These are phyloP conservation scores for Leersia perrieri DNA, from an alignment of 176 grass and related monocot species.

Conservation along the genomic window DNA sequence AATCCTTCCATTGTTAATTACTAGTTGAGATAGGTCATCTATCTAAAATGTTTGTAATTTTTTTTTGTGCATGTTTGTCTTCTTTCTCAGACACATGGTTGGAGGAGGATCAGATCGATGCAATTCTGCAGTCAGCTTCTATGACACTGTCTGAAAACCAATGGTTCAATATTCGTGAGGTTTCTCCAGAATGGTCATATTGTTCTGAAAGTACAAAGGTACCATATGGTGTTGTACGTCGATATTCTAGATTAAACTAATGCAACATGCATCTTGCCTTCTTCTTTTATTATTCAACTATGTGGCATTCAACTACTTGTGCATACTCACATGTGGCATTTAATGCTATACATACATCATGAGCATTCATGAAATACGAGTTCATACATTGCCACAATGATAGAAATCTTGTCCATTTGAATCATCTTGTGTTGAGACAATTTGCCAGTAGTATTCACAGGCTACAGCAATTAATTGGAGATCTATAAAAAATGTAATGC, in stretches of 20 bases:
- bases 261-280: background rate
- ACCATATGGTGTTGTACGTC: conserved; percentile 13
- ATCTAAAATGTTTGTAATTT: background rate
- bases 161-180: conserved; percentile 52
- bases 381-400: background rate
- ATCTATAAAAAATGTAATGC: conserved; percentile 37
- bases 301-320: background rate
- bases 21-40: conserved; percentile 15
- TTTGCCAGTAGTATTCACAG: conserved; percentile 1
- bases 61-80: conserved; percentile 26
- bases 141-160: conserved; percentile 35
- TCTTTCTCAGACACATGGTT: conserved; percentile 54
- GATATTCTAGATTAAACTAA: background rate
- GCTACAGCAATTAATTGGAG: conserved; percentile 18
- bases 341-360: background rate
- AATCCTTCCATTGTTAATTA: conserved; percentile 15
- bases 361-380: background rate
- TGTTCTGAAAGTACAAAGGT: conserved; percentile 85
- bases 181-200: conserved; percentile 86
- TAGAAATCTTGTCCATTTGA: background rate
- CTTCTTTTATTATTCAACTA: conserved; percentile 26
- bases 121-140: conserved; percentile 35
- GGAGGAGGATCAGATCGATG: conserved; percentile 64
- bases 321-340: background rate
- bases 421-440: background rate